phyloP scores from a whole-genome alignment of 1,284 basidiomycete species.

The Spongiforma sp. region DNA sequence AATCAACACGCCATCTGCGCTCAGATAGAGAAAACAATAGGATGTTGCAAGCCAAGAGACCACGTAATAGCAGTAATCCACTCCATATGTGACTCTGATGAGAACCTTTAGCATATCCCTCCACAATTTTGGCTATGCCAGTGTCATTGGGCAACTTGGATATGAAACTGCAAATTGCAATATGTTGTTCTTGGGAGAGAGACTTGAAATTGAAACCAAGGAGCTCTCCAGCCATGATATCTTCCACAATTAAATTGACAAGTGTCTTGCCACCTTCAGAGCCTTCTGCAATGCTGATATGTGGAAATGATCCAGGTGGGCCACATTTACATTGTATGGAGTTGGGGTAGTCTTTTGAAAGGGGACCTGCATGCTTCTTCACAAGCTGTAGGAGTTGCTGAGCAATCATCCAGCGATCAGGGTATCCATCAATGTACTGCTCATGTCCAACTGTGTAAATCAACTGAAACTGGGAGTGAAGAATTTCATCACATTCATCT shows the following conservation, averaged over 20 bases:
- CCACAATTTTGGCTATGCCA: conserved; percentile 23
- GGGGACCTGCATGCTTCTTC: conserved; percentile 12
- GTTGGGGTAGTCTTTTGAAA: conserved; percentile 23
- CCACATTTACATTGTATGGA: conserved; percentile 15
- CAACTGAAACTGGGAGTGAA: conserved; percentile 53
- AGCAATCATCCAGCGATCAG: conserved; percentile 51
- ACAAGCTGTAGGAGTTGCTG: conserved; percentile 45
- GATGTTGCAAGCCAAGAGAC: conserved; percentile 45
- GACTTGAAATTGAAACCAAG: conserved; percentile 26
- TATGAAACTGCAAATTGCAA: conserved; percentile 32
- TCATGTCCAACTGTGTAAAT: conserved; percentile 54
- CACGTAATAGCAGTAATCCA: conserved; percentile 48
- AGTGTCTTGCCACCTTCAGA: conserved; percentile 30
- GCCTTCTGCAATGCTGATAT: conserved; percentile 38
- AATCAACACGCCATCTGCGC: conserved; percentile 37
- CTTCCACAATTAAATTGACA: conserved; percentile 26
- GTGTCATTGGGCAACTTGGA: not conserved
- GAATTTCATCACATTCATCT: conserved; percentile 60
- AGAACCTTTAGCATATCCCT: conserved; percentile 15
- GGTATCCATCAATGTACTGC: conserved; percentile 45
- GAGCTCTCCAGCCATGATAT: conserved; percentile 32
- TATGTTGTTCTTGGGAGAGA: conserved; percentile 15
- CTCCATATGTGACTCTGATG: conserved; percentile 32
- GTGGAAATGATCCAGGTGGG: conserved; percentile 34
- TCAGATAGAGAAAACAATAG: not conserved